Evolutionary conservation across 179 eudicot species (phyloP).

Genomic region (Silene vulgaris): DNA sequence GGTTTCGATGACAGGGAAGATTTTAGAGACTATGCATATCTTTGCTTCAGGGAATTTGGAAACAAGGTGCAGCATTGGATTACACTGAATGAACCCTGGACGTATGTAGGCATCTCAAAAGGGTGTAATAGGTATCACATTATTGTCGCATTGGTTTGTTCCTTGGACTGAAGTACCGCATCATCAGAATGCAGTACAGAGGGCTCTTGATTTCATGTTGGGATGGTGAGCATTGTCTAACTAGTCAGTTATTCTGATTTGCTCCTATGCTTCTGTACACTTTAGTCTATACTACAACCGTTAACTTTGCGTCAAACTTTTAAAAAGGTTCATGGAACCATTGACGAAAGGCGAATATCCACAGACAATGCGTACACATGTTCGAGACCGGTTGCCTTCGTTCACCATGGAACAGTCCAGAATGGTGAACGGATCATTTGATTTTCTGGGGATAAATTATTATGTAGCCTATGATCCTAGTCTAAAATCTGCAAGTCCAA

Average conservation of each 20-base stretch:
- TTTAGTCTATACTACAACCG: background rate
- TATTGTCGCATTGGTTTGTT: conserved; percentile 35
- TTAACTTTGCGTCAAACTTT: background rate
- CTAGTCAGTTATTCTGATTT: background rate
- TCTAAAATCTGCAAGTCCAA: conserved; percentile 16
- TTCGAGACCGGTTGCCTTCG: conserved; percentile 36
- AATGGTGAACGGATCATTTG: conserved; percentile 45
- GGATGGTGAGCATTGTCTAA: conserved; percentile 37
- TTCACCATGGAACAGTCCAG: conserved; percentile 38
- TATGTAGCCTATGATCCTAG: conserved; percentile 33
- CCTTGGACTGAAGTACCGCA: conserved; percentile 25
- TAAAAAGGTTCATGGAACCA: conserved; percentile 41
- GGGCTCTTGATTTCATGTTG: conserved; percentile 45
- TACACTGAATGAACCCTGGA: conserved; percentile 41
- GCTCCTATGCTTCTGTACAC: background rate
- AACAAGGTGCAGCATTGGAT: conserved; percentile 45
- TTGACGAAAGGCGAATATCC: conserved; percentile 49
- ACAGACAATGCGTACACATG: conserved; percentile 31
- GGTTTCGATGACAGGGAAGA: conserved; percentile 33
- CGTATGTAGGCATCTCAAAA: conserved; percentile 33
- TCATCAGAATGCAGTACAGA: conserved; percentile 29
- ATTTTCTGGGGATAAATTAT: conserved; percentile 54
- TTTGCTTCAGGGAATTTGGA: conserved; percentile 47
- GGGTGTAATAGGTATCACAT: conserved; percentile 38
- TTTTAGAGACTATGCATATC: conserved; percentile 33